Base-by-base conservation (phyloP, 177 flowering plant species). In the Vitis hybrid region DNA sequence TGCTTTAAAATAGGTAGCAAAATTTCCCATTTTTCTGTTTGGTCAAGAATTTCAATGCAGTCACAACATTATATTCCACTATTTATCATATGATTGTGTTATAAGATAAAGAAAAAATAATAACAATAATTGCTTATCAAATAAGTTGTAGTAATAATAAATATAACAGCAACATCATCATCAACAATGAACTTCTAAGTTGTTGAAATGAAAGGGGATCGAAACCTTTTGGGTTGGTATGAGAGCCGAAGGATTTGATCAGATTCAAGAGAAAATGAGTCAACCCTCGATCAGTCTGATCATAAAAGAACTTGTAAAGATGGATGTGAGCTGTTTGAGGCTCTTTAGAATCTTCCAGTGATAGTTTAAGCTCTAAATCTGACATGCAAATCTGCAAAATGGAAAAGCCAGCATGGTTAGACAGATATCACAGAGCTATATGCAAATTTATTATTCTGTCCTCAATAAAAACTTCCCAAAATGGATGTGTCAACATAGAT, bases 251-350 rank as follows among this genome's bases (percentile, higher is more conserved):
- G 52, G 86, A 74, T 83, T 82, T 90, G 60, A 93, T 71, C 80
- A 85, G 81, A 72, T 78, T 89, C 74, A 93, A 56, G 10, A 96
- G 89, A 75, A 90, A 93, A 49, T 84, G 94, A 60, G 95, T 90
- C 90, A 96, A 77, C 68, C 99, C 99, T 82, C 88, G 84, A 64
- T 96, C 98, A 75, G 97, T 96, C 77, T 96, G 99, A 83, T 93
- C 99, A 82, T 96, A 93, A 66, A 96, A 92, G 66, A 96, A 76
- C 83, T 93, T 92, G 83, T 93, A 93, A 66, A 93, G 97, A 81
- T 93, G 91, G 64, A 88, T 77, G 59, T 94, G 91, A 72, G 97
- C 94, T 64, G 91, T 92, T 78, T 83, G 93, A 65, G 91, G 81
- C 83, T 96, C 98, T 77, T 67, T 87, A 1, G 93, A 89, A 71